phyloP scores from a whole-genome alignment of 257 asterid species.

The Solanum habrochaites region DNA sequence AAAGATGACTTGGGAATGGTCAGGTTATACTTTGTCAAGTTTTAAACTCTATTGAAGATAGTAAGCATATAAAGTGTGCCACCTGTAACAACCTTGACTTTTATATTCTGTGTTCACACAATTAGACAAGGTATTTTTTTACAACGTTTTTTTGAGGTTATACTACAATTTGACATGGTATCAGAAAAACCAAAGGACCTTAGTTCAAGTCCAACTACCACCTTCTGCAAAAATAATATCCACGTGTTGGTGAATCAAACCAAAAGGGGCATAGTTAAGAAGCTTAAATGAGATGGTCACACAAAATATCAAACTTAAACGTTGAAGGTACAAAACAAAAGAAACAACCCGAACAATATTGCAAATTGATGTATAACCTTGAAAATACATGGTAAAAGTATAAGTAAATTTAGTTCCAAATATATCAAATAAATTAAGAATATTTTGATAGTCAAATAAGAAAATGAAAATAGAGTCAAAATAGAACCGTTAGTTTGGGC shows the following conservation, averaged over 20 bases:
- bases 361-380: background rate
- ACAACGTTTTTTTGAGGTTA: background rate
- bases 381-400: background rate
- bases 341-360: background rate
- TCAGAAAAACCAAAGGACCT: background rate
- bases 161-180: background rate
- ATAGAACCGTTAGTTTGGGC: background rate
- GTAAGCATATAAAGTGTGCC: background rate
- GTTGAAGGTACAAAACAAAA: background rate
- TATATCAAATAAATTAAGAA: background rate
- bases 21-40: background rate
- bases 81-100: background rate
- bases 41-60: background rate
- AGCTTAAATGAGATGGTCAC: background rate
- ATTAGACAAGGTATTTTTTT: background rate
- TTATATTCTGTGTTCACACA: background rate
- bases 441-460: background rate
- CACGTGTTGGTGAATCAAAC: background rate
- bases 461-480: background rate
- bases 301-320: background rate
- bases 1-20: background rate
- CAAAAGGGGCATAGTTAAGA: background rate
- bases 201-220: background rate
- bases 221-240: background rate
- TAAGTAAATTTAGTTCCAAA: background rate